Evolutionary conservation across 768 basidiomycete genomes (phyloP).

Genomic region (Russula vinacea): DNA sequence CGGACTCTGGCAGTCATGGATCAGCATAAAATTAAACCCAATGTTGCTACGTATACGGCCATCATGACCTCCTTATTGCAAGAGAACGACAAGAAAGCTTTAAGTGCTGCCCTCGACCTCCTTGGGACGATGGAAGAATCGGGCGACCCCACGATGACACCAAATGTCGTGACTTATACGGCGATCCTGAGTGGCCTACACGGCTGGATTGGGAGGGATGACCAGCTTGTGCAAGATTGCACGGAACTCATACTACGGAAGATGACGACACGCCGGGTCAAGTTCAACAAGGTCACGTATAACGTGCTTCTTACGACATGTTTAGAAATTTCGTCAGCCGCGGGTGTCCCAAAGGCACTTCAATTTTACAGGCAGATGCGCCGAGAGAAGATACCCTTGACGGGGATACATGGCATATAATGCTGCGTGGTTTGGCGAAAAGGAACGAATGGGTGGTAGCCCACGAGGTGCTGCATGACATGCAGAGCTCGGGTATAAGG

Average conservation of each 20-base stretch:
- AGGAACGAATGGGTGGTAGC: slow-evolving; percentile 61
- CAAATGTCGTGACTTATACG: slow-evolving; percentile 85
- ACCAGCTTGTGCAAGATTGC: slow-evolving; percentile 45
- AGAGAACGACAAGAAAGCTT: slow-evolving; percentile 48
- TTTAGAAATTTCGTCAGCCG: slow-evolving; percentile 49
- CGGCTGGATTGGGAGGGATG: slow-evolving; percentile 51
- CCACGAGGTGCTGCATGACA: slow-evolving; percentile 56
- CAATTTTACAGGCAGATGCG: slow-evolving; percentile 61
- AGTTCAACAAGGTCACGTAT: slow-evolving; percentile 62
- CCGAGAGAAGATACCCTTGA: slow-evolving; percentile 45
- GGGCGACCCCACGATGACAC: slow-evolving; percentile 40
- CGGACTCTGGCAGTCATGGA: slow-evolving; percentile 71
- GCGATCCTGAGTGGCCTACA: slow-evolving; percentile 71
- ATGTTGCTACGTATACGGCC: slow-evolving; percentile 70
- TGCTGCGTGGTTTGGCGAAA: slow-evolving; percentile 60
- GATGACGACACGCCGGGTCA: slow-evolving; percentile 56
- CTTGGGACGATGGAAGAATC: slow-evolving; percentile 71
- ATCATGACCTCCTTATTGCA: slow-evolving; percentile 75
- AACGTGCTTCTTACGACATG: slow-evolving; percentile 73
- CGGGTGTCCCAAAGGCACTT: slow-evolving; percentile 55
- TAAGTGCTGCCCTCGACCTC: slow-evolving; percentile 65
- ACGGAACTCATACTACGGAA: slow-evolving; percentile 49
- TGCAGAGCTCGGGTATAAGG: slow-evolving; percentile 51
- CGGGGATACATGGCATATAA: slow-evolving; percentile 74
- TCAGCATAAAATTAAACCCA: slow-evolving; percentile 68